Conservation (phyloP, 306 rosid species). For the Gynostemma pentaphyllum region DNA sequence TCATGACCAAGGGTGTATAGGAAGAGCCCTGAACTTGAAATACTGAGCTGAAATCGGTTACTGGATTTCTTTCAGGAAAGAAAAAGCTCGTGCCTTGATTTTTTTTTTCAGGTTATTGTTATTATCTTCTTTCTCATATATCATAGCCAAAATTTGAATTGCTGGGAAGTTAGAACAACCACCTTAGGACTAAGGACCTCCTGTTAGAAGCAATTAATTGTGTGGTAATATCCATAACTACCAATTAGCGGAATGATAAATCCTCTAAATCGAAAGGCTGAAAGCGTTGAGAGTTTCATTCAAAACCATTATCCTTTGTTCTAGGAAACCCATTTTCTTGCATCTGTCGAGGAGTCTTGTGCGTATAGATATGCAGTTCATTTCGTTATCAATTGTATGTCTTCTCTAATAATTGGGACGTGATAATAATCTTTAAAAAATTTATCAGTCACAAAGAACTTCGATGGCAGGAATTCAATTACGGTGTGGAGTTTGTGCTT, state of each 20-base stretch:
- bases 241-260: not conserved
- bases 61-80: not conserved
- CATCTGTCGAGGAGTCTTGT: not conserved
- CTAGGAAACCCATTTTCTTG: not conserved
- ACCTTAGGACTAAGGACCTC: not conserved
- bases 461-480: constrained; percentile 62
- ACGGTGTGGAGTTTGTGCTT: constrained; percentile 74
- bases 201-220: not conserved
- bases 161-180: not conserved
- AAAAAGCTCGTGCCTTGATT: not conserved
- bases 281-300: not conserved
- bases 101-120: not conserved
- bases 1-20: not conserved
- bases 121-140: not conserved
- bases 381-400: not conserved
- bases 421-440: not conserved
- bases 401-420: not conserved
- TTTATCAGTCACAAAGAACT: constrained; percentile 4
- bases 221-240: not conserved
- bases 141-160: not conserved
- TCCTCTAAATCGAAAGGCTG: not conserved
- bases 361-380: too few species aligned
- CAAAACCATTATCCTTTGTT: not conserved
- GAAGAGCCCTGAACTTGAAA: not conserved
- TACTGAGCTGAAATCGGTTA: not conserved